These are phyloP conservation scores for Ostreobium quekettii DNA, from an alignment of 139 green algal species.

Conservation along the genomic window DNA sequence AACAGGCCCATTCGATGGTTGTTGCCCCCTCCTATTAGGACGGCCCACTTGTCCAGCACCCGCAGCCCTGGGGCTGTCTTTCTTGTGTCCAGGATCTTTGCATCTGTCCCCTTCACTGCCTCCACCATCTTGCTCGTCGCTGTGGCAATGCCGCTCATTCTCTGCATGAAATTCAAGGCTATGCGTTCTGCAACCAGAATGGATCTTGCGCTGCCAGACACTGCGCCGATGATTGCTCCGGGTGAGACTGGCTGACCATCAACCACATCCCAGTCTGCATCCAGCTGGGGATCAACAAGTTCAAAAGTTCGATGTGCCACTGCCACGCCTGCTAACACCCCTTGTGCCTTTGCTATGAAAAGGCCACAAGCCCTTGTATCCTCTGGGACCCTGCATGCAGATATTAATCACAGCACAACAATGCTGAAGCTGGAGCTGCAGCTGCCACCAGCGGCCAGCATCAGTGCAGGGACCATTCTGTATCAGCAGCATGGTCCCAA, in stretches of 20 bases:
- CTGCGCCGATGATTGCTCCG: constrained; percentile 18
- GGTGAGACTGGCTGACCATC: constrained; percentile 30
- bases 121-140: constrained; percentile 65
- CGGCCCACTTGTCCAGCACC: constrained; percentile 97
- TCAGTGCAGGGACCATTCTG: too few species aligned
- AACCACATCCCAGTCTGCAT: constrained; percentile 40
- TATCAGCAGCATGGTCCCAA: too few species aligned
- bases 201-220: constrained; percentile 51
- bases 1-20: constrained; percentile 75
- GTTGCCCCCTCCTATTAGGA: constrained; percentile 64
- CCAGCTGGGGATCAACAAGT: constrained; percentile 64
- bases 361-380: constrained; percentile 55
- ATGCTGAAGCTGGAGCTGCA: neutral
- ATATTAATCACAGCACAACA: neutral
- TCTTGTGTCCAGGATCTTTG: constrained; percentile 79
- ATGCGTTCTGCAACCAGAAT: constrained; percentile 93
- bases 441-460: neutral
- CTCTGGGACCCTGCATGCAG: constrained; percentile 58
- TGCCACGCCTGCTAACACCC: constrained; percentile 76
- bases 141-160: constrained; percentile 86
- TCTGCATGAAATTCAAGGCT: constrained; percentile 98
- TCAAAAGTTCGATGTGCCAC: constrained; percentile 76
- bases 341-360: constrained; percentile 88
- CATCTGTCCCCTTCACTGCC: constrained; percentile 17
- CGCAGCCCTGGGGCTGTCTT: constrained; percentile 92